Base-by-base conservation (phyloP, 192 early-diverging fungal species). In the Spizellomyces punctatus region DNA sequence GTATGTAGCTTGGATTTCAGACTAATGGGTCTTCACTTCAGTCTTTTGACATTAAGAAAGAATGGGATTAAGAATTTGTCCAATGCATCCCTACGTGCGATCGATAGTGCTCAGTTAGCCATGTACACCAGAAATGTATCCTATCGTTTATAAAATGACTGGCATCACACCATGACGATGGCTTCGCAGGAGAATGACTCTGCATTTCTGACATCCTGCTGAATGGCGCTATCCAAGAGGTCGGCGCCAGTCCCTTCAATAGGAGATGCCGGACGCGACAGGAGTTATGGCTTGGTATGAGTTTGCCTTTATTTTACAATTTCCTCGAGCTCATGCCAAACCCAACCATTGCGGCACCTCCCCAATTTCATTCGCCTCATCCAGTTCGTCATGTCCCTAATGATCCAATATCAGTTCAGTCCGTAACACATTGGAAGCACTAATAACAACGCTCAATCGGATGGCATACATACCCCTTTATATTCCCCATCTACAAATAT, bases 31-130 rank as follows among this genome's bases (percentile, higher is more conserved):
- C 19, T 41, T 16, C 41, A 60, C 21, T 17, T 9, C 36, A 74
- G 83, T 77, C 78, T 46, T 91, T 95, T 78, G 90, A 92, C 71
- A 95, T 95, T 81, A 93, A 91, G 83, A 94, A 94, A 79, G 92
- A 92, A 62, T 95, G 94, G 94, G 81, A 88, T 45, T 88, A 79
- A n/a, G 43, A 12, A 42, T 61, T 16, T 46, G 17, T 41, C 42
- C 48, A 3, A n/a, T 36, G 27, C 5, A 17, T 36, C 27, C 0
- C 27, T 3, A 36, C 27, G 27, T 36, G 27, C 27, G 27, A 36
- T 36, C 27, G 27, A 3, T 36, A 36, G 27, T 36, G 27, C 27
- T 36, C 27, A 36, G 27, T 3, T 36, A 36, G 27, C 27, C 27
- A 36, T 36, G 27, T 36, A 36, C 27, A 0, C 27, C 27, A 36